phyloP scores from a whole-genome alignment of 345 rosid species.

The Geranium brycei region DNA sequence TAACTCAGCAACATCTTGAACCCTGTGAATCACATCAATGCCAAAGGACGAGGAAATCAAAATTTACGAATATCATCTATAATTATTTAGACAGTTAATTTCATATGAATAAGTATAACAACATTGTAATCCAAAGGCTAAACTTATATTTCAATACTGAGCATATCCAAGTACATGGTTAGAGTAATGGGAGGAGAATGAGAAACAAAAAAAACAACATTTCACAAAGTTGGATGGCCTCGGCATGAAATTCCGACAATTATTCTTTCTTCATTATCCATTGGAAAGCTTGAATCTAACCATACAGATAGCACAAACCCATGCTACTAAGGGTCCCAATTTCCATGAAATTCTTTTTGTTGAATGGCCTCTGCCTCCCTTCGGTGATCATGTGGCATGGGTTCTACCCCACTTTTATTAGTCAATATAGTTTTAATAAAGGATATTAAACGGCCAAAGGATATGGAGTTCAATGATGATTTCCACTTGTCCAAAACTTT shows the following conservation, averaged over 20 bases:
- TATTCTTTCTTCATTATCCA: neutral
- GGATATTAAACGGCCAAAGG: too few relatives aligned
- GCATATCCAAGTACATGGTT: neutral
- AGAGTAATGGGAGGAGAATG: neutral
- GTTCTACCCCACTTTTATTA: too few relatives aligned
- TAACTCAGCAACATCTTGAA: slow-evolving; percentile 89
- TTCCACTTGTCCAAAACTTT: neutral
- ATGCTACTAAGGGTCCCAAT: neutral
- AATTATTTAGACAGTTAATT: too few relatives aligned
- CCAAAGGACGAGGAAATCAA: slow-evolving; percentile 2
- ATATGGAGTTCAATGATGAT: neutral
- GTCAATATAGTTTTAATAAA: too few relatives aligned
- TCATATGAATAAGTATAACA: too few relatives aligned
- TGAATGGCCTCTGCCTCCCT: neutral
- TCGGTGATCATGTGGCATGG: too few relatives aligned
- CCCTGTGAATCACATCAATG: slow-evolving; percentile 37
- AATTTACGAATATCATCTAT: neutral
- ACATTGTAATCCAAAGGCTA: neutral
- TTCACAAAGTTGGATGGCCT: neutral
- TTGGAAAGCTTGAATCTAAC: neutral
- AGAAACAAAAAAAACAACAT: neutral
- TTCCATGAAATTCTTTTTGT: neutral
- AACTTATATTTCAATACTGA: neutral
- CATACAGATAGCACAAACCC: neutral
- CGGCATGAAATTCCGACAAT: neutral